phyloP scores from a whole-genome alignment of 805 yeast species.

The Ogataea kodamae region DNA sequence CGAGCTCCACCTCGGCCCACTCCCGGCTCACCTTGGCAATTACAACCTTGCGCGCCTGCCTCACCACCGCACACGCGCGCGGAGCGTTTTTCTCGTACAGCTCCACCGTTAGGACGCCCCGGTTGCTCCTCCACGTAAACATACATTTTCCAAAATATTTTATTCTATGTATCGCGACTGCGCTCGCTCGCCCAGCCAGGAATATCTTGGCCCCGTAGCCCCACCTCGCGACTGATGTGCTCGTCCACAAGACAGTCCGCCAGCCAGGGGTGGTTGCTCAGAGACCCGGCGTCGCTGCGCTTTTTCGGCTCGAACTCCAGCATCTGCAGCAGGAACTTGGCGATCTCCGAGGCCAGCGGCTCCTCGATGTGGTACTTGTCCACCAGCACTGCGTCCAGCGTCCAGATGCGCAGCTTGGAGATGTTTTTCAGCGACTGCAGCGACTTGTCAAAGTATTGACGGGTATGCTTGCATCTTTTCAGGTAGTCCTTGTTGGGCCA shows the following conservation, averaged over 20 bases:
- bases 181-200: constrained; percentile 29
- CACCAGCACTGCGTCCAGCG: constrained; percentile 44
- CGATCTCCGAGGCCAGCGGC: constrained; percentile 36
- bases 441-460: constrained; percentile 39
- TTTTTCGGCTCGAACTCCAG: constrained; percentile 45
- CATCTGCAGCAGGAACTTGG: constrained; percentile 49
- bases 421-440: constrained; percentile 39
- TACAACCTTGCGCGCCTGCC: constrained; percentile 5
- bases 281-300: constrained; percentile 52
- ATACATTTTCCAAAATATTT: no score
- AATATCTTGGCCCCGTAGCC: constrained; percentile 33
- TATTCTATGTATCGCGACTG: no score
- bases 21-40: constrained; percentile 8
- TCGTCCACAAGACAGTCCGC: constrained; percentile 25
- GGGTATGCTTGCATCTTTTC: constrained; percentile 36
- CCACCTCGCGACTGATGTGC: constrained; percentile 26
- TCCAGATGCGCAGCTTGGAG: constrained; percentile 48
- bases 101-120: no score
- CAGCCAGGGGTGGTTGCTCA: constrained; percentile 56
- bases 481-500: constrained; percentile 40
- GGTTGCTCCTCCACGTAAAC: no score
- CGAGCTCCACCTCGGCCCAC: constrained; percentile 7
- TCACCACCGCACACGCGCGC: constrained; percentile 5
- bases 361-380: constrained; percentile 47
- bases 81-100: no score